Percentiles rank a stretch among this genome's conserved stretches.
These are phyloP conservation scores for Cryptosporidium muris DNA, from an alignment of 169 alveolate genomes.

Conservation along the genomic window DNA sequence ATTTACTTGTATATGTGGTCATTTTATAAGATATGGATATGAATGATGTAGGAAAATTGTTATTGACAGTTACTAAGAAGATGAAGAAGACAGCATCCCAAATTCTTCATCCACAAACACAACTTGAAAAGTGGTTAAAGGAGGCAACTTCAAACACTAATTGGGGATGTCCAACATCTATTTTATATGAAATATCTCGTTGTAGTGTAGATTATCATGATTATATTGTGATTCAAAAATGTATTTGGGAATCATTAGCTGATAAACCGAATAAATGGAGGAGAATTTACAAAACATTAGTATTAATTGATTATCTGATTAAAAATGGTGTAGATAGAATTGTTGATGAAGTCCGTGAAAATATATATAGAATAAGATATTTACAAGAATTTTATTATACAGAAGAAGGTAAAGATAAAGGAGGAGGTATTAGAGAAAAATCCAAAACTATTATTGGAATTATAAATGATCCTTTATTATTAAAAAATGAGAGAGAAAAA, in stretches of 20 bases:
- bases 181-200: slow-evolving; percentile 82
- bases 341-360: slow-evolving; percentile 80
- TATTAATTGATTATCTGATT: slow-evolving; percentile 76
- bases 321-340: slow-evolving; percentile 82
- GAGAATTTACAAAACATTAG: slow-evolving; percentile 81
- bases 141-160: slow-evolving; percentile 85
- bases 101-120: slow-evolving; percentile 72
- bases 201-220: slow-evolving; percentile 81
- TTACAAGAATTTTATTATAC: slow-evolving; percentile 78
- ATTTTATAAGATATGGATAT: slow-evolving; percentile 22
- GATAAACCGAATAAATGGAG: slow-evolving; percentile 83
- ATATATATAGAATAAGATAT: slow-evolving; percentile 77
- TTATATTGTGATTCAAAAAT: slow-evolving; percentile 78
- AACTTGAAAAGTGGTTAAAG: slow-evolving; percentile 78
- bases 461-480: slow-evolving; percentile 74
- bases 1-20: background rate
- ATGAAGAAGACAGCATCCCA: slow-evolving; percentile 66
- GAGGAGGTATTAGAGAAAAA: slow-evolving; percentile 83
- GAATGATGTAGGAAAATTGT: slow-evolving; percentile 59
- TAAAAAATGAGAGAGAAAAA: slow-evolving; percentile 80
- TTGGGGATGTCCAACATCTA: slow-evolving; percentile 84
- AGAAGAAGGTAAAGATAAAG: slow-evolving; percentile 84
- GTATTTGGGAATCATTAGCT: slow-evolving; percentile 78
- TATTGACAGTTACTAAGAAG: slow-evolving; percentile 68
- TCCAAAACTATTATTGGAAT: slow-evolving; percentile 73